phyloP scores from a whole-genome alignment of 1,139 yeast genomes.

The Meyerozyma sp. region DNA sequence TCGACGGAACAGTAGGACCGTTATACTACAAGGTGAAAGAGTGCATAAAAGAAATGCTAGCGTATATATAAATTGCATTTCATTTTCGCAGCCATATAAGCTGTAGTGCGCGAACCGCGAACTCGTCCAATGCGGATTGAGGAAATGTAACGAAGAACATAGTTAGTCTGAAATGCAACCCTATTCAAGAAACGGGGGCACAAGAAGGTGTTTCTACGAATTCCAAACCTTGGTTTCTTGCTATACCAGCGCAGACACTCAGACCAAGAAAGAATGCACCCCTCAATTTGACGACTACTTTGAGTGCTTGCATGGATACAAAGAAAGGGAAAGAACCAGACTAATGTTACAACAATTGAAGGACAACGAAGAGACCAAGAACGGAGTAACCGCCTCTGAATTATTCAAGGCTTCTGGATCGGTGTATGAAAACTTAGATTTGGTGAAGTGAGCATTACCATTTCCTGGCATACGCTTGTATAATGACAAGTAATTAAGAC shows the following conservation, averaged over 20 bases:
- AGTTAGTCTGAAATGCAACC: constrained; percentile 33
- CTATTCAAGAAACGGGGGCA: constrained; percentile 46
- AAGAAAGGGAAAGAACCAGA: constrained; percentile 45
- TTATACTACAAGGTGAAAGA: constrained; percentile 77
- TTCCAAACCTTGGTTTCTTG: constrained; percentile 44
- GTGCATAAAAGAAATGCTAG: constrained; percentile 73
- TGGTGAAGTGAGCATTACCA: constrained; percentile 19
- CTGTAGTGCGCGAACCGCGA: not conserved
- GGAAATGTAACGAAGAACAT: not conserved
- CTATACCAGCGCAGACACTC: constrained; percentile 43
- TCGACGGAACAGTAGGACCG: constrained; percentile 77
- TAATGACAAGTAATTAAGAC: not conserved
- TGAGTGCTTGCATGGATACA: constrained; percentile 45
- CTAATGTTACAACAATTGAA: constrained; percentile 44
- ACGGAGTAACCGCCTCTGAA: constrained; percentile 40
- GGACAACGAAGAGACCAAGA: constrained; percentile 35
- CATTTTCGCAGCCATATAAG: not conserved
- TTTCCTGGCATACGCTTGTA: not conserved
- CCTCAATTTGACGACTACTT: constrained; percentile 45
- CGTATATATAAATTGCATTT: constrained; percentile 45
- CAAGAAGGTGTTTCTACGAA: constrained; percentile 47
- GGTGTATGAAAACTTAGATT: constrained; percentile 43
- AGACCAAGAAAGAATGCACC: constrained; percentile 36
- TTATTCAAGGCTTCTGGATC: constrained; percentile 41
- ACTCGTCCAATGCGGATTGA: constrained; percentile 1